Evolutionary conservation across 495 filamentous ascomycete genomes (phyloP), one percentile per base, ranked within the genome.

Genomic region (Staphylotrichum longicolle): DNA sequence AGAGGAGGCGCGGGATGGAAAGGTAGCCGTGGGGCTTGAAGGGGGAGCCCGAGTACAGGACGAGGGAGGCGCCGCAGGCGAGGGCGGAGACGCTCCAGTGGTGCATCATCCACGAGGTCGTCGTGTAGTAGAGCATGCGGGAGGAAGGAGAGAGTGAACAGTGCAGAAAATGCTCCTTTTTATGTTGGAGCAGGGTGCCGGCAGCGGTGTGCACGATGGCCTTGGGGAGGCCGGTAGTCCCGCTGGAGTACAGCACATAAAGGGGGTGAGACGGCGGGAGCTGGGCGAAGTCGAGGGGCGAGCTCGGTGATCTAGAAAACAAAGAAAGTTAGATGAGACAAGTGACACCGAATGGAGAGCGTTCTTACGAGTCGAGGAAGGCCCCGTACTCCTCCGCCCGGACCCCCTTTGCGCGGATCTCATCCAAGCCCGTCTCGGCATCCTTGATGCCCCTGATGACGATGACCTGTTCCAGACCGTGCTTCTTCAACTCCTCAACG

Each of bases 71-170:
- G 58, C 91, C 92, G 56, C 83, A 85, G 10, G 90, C 88, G 8
- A 96, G 82, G 0, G 84, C 90, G 5, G 90, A 93, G 20, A 96
- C 85, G 47, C 91, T 85, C 92, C 92, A 96, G 72, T 96, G 92
- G 89, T 91, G 94, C 92, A 96, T 96, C 91, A 96, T 94, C 91
- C 92, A 95, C 35, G 85, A 87, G 3, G 92, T 96, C 3, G 92
- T 96, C 70, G 91, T 96, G 75, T 94, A 96, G 76, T 75, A 75
- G 85, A 93, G 62, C 90, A 82, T 68, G 9, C 75, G 69, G 12
- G 76, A 77, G 32, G 65, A 60, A 3, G 75, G 64, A 34, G 66
- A 77, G 65, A 97, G 85, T 33, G 89, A 87, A 68, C 88, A 88
- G 72, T 97, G 92, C 20, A 97, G 78, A 57, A 85, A 79, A 71